These are phyloP conservation scores for Viola odorata DNA, from an alignment of 345 rosid species.

Conservation along the genomic window DNA sequence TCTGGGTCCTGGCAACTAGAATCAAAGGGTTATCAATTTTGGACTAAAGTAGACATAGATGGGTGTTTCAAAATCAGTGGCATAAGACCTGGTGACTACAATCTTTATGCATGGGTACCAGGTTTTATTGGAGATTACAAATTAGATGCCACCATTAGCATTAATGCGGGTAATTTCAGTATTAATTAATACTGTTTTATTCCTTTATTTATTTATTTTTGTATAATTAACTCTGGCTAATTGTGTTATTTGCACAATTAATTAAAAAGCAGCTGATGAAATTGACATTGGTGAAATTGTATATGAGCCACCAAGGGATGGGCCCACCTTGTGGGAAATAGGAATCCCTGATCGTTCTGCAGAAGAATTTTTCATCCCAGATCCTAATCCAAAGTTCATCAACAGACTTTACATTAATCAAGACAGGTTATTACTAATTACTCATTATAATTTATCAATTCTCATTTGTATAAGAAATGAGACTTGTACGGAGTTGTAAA, in stretches of 20 bases:
- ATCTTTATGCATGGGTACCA: conserved; percentile 75
- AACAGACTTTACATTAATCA: conserved; percentile 56
- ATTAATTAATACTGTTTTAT: background rate
- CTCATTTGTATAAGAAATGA: too few relatives aligned
- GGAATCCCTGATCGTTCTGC: conserved; percentile 84
- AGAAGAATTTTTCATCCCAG: conserved; percentile 71
- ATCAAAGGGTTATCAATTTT: conserved; percentile 69
- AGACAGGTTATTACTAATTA: conserved; percentile 74
- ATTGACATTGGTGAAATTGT: conserved; percentile 53
- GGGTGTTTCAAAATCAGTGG: conserved; percentile 53
- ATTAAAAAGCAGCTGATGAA: conserved; percentile 34
- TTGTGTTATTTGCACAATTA: too few relatives aligned
- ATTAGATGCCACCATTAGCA: conserved; percentile 29
- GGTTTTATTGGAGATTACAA: conserved; percentile 79
- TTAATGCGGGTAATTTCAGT: conserved; percentile 44
- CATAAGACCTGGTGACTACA: conserved; percentile 49
- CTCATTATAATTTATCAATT: too few relatives aligned
- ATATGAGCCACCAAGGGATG: conserved; percentile 75
- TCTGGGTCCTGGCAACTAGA: conserved; percentile 29
- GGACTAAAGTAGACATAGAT: conserved; percentile 54
- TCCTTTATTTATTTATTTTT: too few relatives aligned
- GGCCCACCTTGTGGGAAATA: conserved; percentile 87
- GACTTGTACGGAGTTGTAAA: too few relatives aligned
- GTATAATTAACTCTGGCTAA: too few relatives aligned
- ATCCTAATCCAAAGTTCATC: conserved; percentile 57